Base-by-base conservation (phyloP, 2,329 filamentous ascomycete genomes). In the Cladosporium oxysporum region DNA sequence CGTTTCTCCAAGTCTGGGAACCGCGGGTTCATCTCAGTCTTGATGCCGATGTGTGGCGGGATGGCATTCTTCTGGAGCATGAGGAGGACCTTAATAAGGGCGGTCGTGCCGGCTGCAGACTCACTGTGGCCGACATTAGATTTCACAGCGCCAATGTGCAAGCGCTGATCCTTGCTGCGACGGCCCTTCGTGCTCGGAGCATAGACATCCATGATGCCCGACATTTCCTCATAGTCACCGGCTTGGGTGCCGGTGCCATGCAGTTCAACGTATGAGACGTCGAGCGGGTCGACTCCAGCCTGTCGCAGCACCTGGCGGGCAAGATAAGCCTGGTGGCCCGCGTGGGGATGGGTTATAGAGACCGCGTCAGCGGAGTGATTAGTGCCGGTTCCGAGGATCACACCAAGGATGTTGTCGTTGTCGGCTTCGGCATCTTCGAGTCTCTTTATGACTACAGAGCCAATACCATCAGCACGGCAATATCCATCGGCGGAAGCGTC, bases 31-130 rank as follows among this genome's bases (percentile, higher is more conserved):
- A 90, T 86, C 69, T 82, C 80, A 2, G 78, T 82, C 77, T 90
- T 90, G 79, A 91, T 90, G 14, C 89, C 88, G 26, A 86, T 82
- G 67, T 91, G 89, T 0, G 87, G 88, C 0, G 88, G 88, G 44
- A 91, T 90, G 3, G 78, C 75, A 62, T 83, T 84, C 71, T 90
- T 84, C 75, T 87, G 82, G 64, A 90, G 75, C 87, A 90, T 90
- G 73, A 90, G 72, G 3, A 91, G 76, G 0, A 88, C 84, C 75
- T 91, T 91, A 72, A 87, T 80, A 3, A 91, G 77, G n/a, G 82
- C 84, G n/a, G 83, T 87, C 47, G 83, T 75, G 18, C 74, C 75
- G 29, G 74, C 67, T 12, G 64, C 73, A 63, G 70, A 65, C 57
- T 76, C 74, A 2, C 66, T 66, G 57, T 76, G 75, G 3, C 74